phyloP scores from a whole-genome alignment of 495 filamentous ascomycete species.

The Annulohypoxylon stygium region DNA sequence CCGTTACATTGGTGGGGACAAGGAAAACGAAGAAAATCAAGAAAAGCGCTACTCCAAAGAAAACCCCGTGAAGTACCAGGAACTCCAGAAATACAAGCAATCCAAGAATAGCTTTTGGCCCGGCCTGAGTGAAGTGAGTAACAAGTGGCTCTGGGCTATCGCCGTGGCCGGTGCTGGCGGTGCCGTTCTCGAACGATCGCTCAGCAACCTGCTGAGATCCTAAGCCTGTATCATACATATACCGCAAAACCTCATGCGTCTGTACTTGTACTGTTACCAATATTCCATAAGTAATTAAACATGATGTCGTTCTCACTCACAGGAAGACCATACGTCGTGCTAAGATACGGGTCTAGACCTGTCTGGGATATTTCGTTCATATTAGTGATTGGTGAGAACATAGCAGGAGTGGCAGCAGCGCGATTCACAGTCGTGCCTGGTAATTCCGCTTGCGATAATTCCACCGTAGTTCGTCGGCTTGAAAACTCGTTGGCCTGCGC shows the following conservation, averaged over 20 bases:
- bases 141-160: constrained; percentile 68
- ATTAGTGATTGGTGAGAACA: neutral
- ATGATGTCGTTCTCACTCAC: neutral
- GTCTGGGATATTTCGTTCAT: neutral
- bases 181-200: constrained; percentile 46
- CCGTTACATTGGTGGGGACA: constrained; percentile 67
- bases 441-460: neutral
- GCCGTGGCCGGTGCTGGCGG: constrained; percentile 59
- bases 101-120: constrained; percentile 73
- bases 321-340: neutral
- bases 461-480: neutral
- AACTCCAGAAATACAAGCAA: constrained; percentile 62
- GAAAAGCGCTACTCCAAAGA: constrained; percentile 61
- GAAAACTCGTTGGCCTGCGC: too few relatives aligned
- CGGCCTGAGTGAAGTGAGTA: constrained; percentile 57
- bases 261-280: neutral
- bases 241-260: neutral
- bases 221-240: constrained; percentile 11
- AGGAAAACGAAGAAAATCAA: constrained; percentile 65
- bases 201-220: constrained; percentile 9
- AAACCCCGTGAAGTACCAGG: constrained; percentile 62
- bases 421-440: neutral
- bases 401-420: neutral
- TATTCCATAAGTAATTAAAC: neutral
- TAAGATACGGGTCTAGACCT: neutral